phyloP scores from a whole-genome alignment of 2,329 filamentous ascomycete species.

The Cryphonectria japonica region DNA sequence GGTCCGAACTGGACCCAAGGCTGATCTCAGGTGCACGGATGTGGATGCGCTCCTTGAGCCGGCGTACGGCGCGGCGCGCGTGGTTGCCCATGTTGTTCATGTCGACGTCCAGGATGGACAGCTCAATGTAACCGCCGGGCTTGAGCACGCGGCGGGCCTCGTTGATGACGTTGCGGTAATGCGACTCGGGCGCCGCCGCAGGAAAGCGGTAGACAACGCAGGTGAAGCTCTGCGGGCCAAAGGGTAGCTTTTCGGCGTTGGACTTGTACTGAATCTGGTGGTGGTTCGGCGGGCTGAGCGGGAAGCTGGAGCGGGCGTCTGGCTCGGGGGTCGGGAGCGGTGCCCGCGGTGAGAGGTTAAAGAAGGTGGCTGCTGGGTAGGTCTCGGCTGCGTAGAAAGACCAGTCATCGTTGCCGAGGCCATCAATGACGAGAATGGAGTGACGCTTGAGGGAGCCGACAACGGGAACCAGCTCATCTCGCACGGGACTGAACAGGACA shows the following conservation, averaged over 20 bases:
- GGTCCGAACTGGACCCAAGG: conserved; percentile 62
- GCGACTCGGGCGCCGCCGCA: conserved; percentile 65
- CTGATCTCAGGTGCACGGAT: conserved; percentile 61
- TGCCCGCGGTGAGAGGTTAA: conserved; percentile 69
- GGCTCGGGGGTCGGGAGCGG: conserved; percentile 52
- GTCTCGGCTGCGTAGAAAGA: conserved; percentile 84
- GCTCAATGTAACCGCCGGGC: conserved; percentile 78
- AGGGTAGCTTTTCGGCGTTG: conserved; percentile 70
- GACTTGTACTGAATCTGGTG: conserved; percentile 73
- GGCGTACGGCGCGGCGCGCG: conserved; percentile 69
- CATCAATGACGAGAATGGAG: conserved; percentile 77
- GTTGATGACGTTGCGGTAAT: conserved; percentile 71
- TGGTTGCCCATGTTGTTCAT: conserved; percentile 80
- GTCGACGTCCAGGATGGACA: conserved; percentile 78
- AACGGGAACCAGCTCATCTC: conserved; percentile 67
- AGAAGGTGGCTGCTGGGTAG: conserved; percentile 74
- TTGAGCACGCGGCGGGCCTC: conserved; percentile 79
- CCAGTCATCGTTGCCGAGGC: conserved; percentile 86
- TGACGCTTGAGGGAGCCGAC: conserved; percentile 57
- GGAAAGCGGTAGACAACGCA: conserved; percentile 80
- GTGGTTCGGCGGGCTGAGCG: conserved; percentile 68
- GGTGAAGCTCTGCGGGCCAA: conserved; percentile 75
- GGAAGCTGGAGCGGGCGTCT: conserved; percentile 50
- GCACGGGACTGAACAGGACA: conserved; percentile 78
- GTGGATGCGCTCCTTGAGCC: conserved; percentile 72